These are phyloP conservation scores for Polyplosphaeria fusca DNA, from an alignment of 495 filamentous ascomycete genomes.

Conservation along the genomic window DNA sequence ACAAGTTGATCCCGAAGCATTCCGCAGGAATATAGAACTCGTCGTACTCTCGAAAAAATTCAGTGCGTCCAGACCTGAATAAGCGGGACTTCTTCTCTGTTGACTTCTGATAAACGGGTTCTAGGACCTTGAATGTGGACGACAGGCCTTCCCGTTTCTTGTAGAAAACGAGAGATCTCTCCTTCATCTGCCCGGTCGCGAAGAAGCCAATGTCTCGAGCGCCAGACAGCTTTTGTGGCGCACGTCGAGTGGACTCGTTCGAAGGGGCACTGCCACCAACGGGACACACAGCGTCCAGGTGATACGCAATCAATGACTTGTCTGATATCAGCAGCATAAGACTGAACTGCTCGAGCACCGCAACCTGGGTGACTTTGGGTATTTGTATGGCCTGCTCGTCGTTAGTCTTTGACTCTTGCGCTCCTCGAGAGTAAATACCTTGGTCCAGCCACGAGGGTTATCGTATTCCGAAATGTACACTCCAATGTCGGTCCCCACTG, in stretches of 20 bases:
- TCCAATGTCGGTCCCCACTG: slow-evolving; percentile 91
- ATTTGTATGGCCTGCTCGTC: slow-evolving; percentile 63
- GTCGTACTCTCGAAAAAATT: slow-evolving; percentile 96
- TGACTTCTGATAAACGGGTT: slow-evolving; percentile 88
- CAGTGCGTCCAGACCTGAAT: slow-evolving; percentile 70
- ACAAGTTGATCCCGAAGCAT: slow-evolving; percentile 90
- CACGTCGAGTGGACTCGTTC: slow-evolving; percentile 64
- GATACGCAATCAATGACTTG: slow-evolving; percentile 87
- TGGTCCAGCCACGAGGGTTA: slow-evolving; percentile 84
- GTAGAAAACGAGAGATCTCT: slow-evolving; percentile 89
- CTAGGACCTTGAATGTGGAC: slow-evolving; percentile 59
- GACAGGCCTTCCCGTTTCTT: slow-evolving; percentile 75
- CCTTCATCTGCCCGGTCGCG: slow-evolving; percentile 93
- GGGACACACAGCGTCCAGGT: slow-evolving; percentile 84
- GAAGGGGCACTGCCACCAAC: slow-evolving; percentile 60
- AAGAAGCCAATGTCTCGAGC: slow-evolving; percentile 92
- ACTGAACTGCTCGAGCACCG: slow-evolving; percentile 92
- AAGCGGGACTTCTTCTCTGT: slow-evolving; percentile 72
- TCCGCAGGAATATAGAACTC: slow-evolving; percentile 99
- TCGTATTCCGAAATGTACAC: slow-evolving; percentile 82
- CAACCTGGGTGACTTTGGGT: slow-evolving; percentile 80
- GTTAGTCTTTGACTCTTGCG: slow-evolving; percentile 18
- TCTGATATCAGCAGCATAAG: slow-evolving; percentile 87
- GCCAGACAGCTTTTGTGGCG: slow-evolving; percentile 87
- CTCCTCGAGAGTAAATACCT: slow-evolving; percentile 51